Percentiles rank a stretch among this genome's conserved stretches.
These are phyloP conservation scores for Quercus dentata DNA, from an alignment of 306 rosid genomes.

Conservation along the genomic window DNA sequence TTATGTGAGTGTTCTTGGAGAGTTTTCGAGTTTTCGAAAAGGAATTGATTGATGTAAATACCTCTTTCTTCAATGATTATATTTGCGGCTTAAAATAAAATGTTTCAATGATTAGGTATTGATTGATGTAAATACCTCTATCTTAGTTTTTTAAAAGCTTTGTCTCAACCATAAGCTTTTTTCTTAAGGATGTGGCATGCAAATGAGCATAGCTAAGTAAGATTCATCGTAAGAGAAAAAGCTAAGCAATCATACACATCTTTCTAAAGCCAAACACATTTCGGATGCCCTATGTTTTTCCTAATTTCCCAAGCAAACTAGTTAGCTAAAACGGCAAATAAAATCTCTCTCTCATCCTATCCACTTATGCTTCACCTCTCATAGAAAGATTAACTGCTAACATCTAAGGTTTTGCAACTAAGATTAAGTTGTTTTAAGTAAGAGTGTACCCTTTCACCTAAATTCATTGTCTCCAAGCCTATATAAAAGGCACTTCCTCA, in stretches of 20 bases:
- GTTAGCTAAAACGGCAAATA: conserved; percentile 22
- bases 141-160: no score
- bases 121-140: no score
- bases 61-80: no score
- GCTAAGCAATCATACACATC: background rate
- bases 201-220: background rate
- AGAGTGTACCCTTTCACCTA: conserved; percentile 1
- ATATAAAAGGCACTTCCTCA: conserved; percentile 25
- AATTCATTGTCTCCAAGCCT: background rate
- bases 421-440: background rate
- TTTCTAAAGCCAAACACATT: background rate
- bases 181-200: no score
- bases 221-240: background rate
- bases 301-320: conserved; percentile 40
- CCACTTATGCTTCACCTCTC: conserved; percentile 27
- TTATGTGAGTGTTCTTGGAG: no score
- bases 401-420: background rate
- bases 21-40: no score
- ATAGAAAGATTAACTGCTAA: conserved; percentile 20
- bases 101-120: no score
- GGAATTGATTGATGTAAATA: no score
- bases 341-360: conserved; percentile 1
- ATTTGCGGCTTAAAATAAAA: no score
- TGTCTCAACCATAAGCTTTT: no score
- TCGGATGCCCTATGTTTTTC: conserved; percentile 14